Base-by-base conservation (phyloP, 192 early-diverging fungal species). In the Geranomyces michiganensis region DNA sequence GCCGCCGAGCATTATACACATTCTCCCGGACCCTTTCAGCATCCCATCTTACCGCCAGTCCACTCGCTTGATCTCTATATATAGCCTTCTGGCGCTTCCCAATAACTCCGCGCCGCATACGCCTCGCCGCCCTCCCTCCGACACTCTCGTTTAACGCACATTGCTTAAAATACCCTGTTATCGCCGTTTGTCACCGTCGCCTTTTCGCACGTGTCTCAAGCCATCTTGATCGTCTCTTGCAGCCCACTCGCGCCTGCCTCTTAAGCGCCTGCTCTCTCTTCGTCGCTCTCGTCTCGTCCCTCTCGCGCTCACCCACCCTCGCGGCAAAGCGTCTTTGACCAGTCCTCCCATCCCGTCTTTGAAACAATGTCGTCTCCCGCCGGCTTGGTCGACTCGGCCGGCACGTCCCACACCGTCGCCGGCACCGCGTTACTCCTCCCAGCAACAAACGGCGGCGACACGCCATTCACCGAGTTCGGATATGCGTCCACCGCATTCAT, bases 401-500 rank as follows among this genome's bases (percentile, higher is more conserved):
- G 70, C 46, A n/a, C 17, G 27, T n/a, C 27, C n/a, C 46, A 64
- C 70, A 21, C n/a, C 0, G 47, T 72, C 26, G 22, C 51, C 46
- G 70, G 70, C 7, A 53, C 73, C 21, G 53, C 73, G 43, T 32
- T 74, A 31, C 43, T 68, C 26, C 22, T 65, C 26, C 36, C 59
- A 0, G 21, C 36, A 27, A 70, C 74, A 13, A 75, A 75, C 74
- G n/a, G 24, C n/a, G 60, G 33, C 22, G 26, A 22, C 19, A 36
- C 33, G 13, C 65, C 31, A 21, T 76, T 70, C 63, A 55, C 53
- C 45, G 74, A 76, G 29, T 3, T 19, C 55, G 74, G 74, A 19
- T 76, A 70, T 65, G 68, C 74, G 19, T 80, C 82, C 19, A 83
- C 76, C n/a, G 82, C 71, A 21, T 85, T 78, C 71, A 84, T 93